Evolutionary conservation across 176 grass and related monocot species (phyloP).

Genomic region (Stipa capillata): DNA sequence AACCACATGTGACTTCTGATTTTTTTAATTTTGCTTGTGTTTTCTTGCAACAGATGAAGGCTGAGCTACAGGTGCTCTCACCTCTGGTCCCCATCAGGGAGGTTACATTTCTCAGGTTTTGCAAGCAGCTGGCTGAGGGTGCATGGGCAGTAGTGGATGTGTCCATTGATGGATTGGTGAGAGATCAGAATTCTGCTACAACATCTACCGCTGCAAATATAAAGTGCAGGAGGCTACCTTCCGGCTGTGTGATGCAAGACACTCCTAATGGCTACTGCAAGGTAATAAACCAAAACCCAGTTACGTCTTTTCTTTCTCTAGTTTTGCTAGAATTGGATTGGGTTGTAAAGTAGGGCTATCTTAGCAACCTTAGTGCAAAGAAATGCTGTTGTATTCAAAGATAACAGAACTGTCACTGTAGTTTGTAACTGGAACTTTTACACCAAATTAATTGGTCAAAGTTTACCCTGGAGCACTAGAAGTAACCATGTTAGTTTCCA

Average conservation of each 20-base stretch:
- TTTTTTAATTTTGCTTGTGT: not conserved
- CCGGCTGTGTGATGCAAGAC: conserved; percentile 88
- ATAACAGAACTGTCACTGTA: not conserved
- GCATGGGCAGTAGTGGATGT: conserved; percentile 85
- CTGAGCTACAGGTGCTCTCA: conserved; percentile 90
- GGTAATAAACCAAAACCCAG: conserved; percentile 28
- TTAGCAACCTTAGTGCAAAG: not conserved
- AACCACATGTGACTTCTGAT: not conserved
- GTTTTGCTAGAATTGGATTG: not conserved
- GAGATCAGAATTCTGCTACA: conserved; percentile 38
- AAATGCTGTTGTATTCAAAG: not conserved
- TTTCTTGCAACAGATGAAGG: conserved; percentile 61
- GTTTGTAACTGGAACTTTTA: not conserved
- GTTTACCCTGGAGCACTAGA: not conserved
- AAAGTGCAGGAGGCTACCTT: conserved; percentile 73
- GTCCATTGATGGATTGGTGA: conserved; percentile 66
- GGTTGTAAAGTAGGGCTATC: not conserved
- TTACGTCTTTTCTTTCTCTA: not conserved
- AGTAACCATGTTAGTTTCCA: conserved; percentile 31
- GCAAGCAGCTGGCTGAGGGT: conserved; percentile 75
- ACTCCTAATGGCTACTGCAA: conserved; percentile 87
- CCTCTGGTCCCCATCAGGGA: conserved; percentile 84
- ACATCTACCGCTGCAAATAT: conserved; percentile 28
- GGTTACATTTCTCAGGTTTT: conserved; percentile 78
- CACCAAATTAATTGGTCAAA: conserved; percentile 26